Conservation (phyloP, 176 grass and related monocot genomes). For the Rhynchospora tenuis region DNA sequence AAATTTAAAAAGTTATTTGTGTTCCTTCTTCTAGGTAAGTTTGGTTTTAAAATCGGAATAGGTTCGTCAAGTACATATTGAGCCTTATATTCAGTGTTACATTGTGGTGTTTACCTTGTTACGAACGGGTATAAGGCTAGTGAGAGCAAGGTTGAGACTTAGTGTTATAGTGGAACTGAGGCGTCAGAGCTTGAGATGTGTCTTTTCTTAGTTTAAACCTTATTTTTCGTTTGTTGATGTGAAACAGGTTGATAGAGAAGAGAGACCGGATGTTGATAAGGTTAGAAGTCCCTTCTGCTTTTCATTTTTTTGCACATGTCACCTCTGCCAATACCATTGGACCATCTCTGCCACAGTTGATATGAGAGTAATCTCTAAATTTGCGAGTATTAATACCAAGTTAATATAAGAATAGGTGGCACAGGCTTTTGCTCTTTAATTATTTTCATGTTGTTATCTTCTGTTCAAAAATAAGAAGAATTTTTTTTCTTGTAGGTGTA, state of each 20-base stretch:
- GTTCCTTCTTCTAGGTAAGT: not conserved
- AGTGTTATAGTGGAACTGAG: not conserved
- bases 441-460: not conserved
- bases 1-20: not conserved
- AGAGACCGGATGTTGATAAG: constrained; percentile 98
- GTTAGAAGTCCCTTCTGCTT: constrained; percentile 24
- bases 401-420: not conserved
- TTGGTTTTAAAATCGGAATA: not conserved
- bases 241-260: constrained; percentile 89
- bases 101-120: too few species aligned
- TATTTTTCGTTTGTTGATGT: not conserved
- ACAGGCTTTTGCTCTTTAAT: not conserved
- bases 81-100: too few species aligned
- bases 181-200: not conserved
- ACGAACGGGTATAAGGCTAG: too few species aligned
- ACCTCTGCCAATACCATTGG: not conserved
- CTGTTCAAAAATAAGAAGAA: not conserved
- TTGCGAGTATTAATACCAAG: not conserved
- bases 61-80: too few species aligned
- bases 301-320: not conserved
- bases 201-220: not conserved
- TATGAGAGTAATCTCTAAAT: not conserved
- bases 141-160: not conserved
- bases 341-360: not conserved
- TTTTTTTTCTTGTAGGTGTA: constrained; percentile 52